Conservation (phyloP, 768 basidiomycete species). For the Epithele typhae region DNA sequence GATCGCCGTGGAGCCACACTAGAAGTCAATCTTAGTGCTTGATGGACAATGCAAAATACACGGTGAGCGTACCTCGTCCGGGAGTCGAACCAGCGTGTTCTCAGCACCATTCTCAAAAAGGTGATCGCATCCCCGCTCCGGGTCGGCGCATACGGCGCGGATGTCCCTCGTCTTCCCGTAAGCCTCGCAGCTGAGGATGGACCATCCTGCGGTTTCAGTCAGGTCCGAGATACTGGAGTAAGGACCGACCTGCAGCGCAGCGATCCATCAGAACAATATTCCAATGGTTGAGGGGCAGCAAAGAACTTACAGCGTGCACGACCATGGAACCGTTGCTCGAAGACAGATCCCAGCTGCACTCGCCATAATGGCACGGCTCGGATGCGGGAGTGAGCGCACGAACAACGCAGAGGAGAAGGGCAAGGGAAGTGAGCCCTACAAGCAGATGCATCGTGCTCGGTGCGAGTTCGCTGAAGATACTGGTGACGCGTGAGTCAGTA, state of each 20-base stretch:
- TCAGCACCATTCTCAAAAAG: slow-evolving; percentile 36
- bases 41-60: too few species aligned
- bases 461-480: too few species aligned
- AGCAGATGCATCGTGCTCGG: too few species aligned
- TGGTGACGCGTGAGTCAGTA: too few species aligned
- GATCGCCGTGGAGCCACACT: slow-evolving; percentile 27
- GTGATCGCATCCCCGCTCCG: slow-evolving; percentile 33
- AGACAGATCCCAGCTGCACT: slow-evolving; percentile 11
- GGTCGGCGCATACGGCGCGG: slow-evolving; percentile 41
- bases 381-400: too few species aligned
- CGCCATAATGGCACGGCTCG: slow-evolving; percentile 13
- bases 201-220: slow-evolving; percentile 46
- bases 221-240: slow-evolving; percentile 31
- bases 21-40: too few species aligned
- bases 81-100: slow-evolving; percentile 47
- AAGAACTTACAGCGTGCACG: slow-evolving; percentile 10
- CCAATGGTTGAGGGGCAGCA: too few species aligned
- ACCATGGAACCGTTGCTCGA: slow-evolving; percentile 5
- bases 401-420: too few species aligned
- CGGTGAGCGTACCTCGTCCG: slow-evolving; percentile 24
- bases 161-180: slow-evolving; percentile 40
- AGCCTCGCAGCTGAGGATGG: slow-evolving; percentile 41
- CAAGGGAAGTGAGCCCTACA: too few species aligned
- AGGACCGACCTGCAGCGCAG: slow-evolving; percentile 10
- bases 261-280: too few species aligned